Evolutionary conservation across 176 grass and related monocot species (phyloP).

Genomic region (Melocanna baccifera): DNA sequence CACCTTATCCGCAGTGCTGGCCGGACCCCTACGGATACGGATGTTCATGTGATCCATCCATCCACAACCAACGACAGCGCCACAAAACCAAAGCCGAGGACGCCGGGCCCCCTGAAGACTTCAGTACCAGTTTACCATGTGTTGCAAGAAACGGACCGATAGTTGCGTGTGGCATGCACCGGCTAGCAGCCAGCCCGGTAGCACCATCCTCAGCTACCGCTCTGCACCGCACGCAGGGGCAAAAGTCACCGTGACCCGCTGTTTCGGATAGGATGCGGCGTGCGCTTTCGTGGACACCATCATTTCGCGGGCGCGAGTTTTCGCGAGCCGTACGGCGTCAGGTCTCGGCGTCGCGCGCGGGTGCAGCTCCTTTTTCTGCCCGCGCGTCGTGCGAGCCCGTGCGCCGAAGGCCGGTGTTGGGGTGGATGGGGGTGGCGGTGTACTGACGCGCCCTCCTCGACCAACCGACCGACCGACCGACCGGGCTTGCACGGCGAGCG

Average conservation of each 20-base stretch:
- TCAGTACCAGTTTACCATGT: neutral
- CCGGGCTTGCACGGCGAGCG: neutral
- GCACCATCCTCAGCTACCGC: neutral
- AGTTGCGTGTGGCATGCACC: neutral
- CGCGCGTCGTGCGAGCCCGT: neutral
- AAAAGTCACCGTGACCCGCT: neutral
- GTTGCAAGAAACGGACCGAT: neutral
- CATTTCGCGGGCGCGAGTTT: neutral
- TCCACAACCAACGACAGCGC: neutral
- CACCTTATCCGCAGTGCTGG: conserved; percentile 8
- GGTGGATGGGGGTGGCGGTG: neutral
- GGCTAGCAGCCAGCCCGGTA: neutral
- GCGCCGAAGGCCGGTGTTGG: neutral
- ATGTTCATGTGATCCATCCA: conserved; percentile 11
- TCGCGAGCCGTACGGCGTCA: conserved; percentile 11
- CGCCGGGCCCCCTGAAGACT: neutral
- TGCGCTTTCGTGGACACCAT: conserved; percentile 7
- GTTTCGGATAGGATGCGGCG: neutral
- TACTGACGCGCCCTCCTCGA: neutral
- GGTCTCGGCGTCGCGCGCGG: conserved; percentile 13
- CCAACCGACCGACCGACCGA: neutral
- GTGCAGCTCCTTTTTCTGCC: neutral
- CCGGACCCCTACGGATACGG: conserved; percentile 6
- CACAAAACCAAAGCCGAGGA: neutral
- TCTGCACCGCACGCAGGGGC: neutral